Evolutionary conservation across 768 basidiomycete genomes (phyloP).

Genomic region (Myochromella boudieri): DNA sequence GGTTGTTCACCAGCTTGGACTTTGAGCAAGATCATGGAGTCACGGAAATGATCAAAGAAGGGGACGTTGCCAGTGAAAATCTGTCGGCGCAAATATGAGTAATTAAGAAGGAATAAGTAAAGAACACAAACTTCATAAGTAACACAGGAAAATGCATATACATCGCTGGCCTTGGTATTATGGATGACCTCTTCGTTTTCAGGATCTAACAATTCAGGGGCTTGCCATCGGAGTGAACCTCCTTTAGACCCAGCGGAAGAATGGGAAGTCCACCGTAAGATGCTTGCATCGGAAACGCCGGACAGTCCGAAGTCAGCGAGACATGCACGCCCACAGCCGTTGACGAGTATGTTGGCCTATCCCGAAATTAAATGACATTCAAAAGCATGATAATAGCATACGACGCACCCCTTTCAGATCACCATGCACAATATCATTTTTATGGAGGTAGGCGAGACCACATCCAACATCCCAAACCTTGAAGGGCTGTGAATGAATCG

Average conservation of each 20-base stretch:
- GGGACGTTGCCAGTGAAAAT: not conserved
- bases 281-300: not conserved
- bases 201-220: constrained; percentile 2
- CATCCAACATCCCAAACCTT: constrained; percentile 7
- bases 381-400: not conserved
- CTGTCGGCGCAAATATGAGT: not conserved
- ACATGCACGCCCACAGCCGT: constrained; percentile 8
- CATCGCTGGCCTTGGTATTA: constrained; percentile 1
- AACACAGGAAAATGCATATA: constrained; percentile 2
- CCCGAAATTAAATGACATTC: not conserved
- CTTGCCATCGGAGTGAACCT: too few relatives aligned
- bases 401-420: constrained; percentile 13
- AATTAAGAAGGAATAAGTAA: not conserved
- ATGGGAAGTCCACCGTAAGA: too few relatives aligned
- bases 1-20: not conserved
- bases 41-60: not conserved
- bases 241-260: too few relatives aligned
- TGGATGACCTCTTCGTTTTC: not conserved
- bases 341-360: constrained; percentile 17
- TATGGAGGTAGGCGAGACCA: constrained; percentile 11
- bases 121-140: not conserved
- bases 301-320: not conserved
- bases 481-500: not conserved
- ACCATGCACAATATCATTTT: constrained; percentile 10
- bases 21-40: not conserved